phyloP scores from a whole-genome alignment of 306 rosid species.

The Quercus aquifolioides region DNA sequence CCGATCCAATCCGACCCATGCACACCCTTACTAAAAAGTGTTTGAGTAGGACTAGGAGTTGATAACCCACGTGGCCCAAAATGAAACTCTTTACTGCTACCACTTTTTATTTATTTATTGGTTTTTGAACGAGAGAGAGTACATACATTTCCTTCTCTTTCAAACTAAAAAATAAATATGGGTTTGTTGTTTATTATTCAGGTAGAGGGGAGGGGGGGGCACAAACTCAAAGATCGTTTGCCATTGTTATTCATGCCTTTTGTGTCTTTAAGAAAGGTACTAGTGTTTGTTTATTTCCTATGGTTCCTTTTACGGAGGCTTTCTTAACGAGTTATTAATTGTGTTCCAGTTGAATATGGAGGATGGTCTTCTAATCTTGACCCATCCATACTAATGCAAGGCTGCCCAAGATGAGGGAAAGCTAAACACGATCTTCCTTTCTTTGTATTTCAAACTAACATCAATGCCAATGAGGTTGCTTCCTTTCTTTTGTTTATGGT shows the following conservation, averaged over 20 bases:
- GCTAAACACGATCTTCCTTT: slow-evolving; percentile 72
- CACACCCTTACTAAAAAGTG: no score
- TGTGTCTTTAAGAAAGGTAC: slow-evolving; percentile 90
- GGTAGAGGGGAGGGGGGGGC: slow-evolving; percentile 69
- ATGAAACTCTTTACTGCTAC: no score
- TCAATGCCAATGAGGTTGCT: slow-evolving; percentile 87
- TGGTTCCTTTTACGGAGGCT: background rate
- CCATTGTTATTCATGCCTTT: slow-evolving; percentile 89
- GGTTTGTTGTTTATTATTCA: no score
- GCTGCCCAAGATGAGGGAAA: slow-evolving; percentile 95
- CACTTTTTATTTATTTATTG: no score
- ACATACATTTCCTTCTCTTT: no score
- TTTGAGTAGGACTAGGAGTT: no score
- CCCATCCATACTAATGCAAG: slow-evolving; percentile 59
- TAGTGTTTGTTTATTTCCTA: slow-evolving; percentile 37
- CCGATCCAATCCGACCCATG: no score
- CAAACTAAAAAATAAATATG: no score
- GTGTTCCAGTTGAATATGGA: slow-evolving; percentile 74
- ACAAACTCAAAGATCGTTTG: slow-evolving; percentile 92
- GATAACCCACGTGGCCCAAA: no score
- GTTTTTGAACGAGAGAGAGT: no score
- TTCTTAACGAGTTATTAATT: background rate
- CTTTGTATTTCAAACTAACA: slow-evolving; percentile 98
- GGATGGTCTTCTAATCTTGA: slow-evolving; percentile 65
- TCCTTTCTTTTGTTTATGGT: background rate